phyloP scores from a whole-genome alignment of 495 filamentous ascomycete species.

The Trichocladium uniseriatum region DNA sequence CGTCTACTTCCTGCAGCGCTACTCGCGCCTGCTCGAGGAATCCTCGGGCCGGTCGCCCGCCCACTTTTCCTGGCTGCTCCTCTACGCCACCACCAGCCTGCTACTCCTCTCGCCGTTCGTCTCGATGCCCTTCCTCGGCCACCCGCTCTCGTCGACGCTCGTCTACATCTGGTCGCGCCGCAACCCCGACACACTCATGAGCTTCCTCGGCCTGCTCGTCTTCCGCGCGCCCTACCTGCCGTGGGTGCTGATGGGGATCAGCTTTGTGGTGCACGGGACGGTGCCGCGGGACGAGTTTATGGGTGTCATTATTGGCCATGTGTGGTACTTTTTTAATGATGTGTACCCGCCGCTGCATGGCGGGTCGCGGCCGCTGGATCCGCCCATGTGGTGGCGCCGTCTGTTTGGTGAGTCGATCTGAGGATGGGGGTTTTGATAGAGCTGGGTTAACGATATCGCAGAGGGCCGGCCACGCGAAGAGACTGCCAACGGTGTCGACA shows the following conservation, averaged over 20 bases:
- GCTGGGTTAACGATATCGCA: conserved; percentile 6
- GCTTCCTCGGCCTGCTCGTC: conserved; percentile 79
- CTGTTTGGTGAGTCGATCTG: conserved; percentile 50
- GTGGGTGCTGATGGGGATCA: conserved; percentile 93
- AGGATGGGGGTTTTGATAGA: not conserved
- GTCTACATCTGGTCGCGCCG: conserved; percentile 98
- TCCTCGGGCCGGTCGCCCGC: conserved; percentile 81
- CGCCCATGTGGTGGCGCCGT: conserved; percentile 83
- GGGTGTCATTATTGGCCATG: conserved; percentile 85
- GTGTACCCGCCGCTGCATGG: conserved; percentile 87
- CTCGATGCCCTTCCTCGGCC: conserved; percentile 84
- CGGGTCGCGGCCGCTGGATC: conserved; percentile 79
- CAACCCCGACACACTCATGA: conserved; percentile 84
- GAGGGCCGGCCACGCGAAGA: conserved; percentile 39
- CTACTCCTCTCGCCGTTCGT: conserved; percentile 73
- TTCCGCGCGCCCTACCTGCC: conserved; percentile 93
- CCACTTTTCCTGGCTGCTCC: conserved; percentile 86
- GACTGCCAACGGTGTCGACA: conserved; percentile 39
- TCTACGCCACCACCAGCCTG: conserved; percentile 71
- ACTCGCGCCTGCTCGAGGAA: conserved; percentile 91
- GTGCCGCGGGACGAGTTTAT: conserved; percentile 94
- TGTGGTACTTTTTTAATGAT: conserved; percentile 98
- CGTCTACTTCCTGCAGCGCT: conserved; percentile 96
- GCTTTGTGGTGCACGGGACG: conserved; percentile 70
- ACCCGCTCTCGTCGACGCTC: conserved; percentile 76